phyloP scores from a whole-genome alignment of 106 monocot genomes.

The Agapanthus africanus region DNA sequence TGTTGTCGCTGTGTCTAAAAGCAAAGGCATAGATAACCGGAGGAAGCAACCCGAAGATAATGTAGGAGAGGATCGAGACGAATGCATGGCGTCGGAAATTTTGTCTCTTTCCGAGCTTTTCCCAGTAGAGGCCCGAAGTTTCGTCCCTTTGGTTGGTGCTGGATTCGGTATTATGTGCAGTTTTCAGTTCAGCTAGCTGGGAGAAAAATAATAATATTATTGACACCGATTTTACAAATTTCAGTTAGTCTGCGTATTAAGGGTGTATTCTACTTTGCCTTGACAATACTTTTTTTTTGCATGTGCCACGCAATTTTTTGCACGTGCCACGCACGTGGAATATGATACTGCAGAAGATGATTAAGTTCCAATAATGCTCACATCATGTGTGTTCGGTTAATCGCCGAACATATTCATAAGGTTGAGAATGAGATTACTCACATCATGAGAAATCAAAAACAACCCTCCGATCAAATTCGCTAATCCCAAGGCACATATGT shows the following conservation, averaged over 20 bases:
- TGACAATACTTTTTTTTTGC: too few relatives aligned
- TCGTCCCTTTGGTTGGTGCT: slow-evolving; percentile 8
- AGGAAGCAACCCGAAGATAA: slow-evolving; percentile 53
- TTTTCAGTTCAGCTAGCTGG: slow-evolving; percentile 58
- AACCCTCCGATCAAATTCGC: slow-evolving; percentile 22
- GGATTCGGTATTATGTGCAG: slow-evolving; percentile 13
- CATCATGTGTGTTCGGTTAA: background rate
- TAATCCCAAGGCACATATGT: slow-evolving; percentile 17
- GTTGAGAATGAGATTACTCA: background rate
- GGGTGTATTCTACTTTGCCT: too few relatives aligned
- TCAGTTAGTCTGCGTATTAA: too few relatives aligned
- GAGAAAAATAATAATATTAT: too few relatives aligned
- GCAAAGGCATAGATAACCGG: slow-evolving; percentile 61
- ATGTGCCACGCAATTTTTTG: too few relatives aligned
- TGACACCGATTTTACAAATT: too few relatives aligned
- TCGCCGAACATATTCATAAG: background rate
- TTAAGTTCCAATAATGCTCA: too few relatives aligned
- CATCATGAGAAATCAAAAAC: slow-evolving; percentile 14
- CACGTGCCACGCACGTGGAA: too few relatives aligned
- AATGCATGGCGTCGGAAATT: slow-evolving; percentile 45
- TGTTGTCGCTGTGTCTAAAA: slow-evolving; percentile 45
- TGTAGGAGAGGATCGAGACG: slow-evolving; percentile 45
- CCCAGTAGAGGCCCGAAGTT: slow-evolving; percentile 36
- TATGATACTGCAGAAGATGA: too few relatives aligned
- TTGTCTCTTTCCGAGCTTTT: slow-evolving; percentile 41